phyloP scores from a whole-genome alignment of 306 rosid genomes.

The Castanea sativa region DNA sequence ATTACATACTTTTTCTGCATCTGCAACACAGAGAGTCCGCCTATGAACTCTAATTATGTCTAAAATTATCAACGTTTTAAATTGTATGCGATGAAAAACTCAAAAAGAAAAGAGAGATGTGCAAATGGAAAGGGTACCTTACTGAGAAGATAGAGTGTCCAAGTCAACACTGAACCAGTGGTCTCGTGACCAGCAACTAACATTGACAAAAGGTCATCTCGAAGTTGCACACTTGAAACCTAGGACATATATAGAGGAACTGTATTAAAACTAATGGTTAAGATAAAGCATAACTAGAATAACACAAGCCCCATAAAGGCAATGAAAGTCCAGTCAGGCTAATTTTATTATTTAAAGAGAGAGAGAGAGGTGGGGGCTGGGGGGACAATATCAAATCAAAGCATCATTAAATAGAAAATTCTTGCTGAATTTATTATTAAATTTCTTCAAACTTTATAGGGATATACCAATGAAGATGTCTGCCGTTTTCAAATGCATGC shows the following conservation, averaged over 20 bases:
- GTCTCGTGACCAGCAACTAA: constrained; percentile 98
- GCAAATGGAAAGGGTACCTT: constrained; percentile 56
- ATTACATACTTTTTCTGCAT: not conserved
- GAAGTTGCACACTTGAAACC: constrained; percentile 88
- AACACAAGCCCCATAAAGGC: not conserved
- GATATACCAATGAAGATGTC: not conserved
- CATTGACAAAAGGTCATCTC: constrained; percentile 91
- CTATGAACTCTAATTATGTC: constrained; percentile 8
- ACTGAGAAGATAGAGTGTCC: constrained; percentile 95
- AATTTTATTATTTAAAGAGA: too few species aligned
- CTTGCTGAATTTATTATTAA: not conserved
- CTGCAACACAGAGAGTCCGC: constrained; percentile 3
- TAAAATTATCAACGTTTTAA: not conserved
- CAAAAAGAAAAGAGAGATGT: not conserved
- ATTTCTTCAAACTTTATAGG: not conserved
- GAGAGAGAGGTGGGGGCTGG: too few species aligned
- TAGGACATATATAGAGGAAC: constrained; percentile 26
- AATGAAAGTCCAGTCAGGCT: not conserved
- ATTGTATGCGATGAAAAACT: not conserved
- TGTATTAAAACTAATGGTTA: constrained; percentile 17
- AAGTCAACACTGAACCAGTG: constrained; percentile 89
- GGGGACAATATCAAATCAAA: not conserved
- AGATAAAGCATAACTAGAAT: not conserved
- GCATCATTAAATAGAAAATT: not conserved
- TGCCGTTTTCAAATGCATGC: not conserved